These are phyloP conservation scores for Phytophthora ohioensis DNA, from an alignment of 352 stramenopile species.

Conservation along the genomic window DNA sequence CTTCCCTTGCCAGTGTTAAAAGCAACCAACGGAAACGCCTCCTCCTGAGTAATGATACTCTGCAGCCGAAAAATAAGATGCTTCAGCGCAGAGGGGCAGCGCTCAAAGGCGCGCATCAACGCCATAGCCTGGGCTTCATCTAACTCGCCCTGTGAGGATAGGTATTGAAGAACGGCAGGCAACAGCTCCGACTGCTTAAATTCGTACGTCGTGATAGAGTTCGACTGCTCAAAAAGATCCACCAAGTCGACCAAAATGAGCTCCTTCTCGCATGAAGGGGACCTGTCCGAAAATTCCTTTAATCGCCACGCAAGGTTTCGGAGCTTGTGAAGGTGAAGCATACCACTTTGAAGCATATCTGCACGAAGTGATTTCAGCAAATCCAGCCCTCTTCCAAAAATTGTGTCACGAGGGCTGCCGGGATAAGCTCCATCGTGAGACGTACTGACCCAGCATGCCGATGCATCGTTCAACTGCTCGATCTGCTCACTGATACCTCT, in stretches of 20 bases:
- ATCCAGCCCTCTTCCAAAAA: slow-evolving; percentile 62
- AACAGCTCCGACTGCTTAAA: slow-evolving; percentile 87
- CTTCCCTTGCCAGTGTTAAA: slow-evolving; percentile 73
- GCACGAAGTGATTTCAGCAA: slow-evolving; percentile 64
- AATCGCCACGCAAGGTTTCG: slow-evolving; percentile 76
- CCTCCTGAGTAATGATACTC: slow-evolving; percentile 80
- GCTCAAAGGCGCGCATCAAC: slow-evolving; percentile 57
- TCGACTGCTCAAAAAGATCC: slow-evolving; percentile 78
- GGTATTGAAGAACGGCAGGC: slow-evolving; percentile 63
- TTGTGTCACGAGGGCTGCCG: slow-evolving; percentile 42
- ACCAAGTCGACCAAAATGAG: slow-evolving; percentile 74
- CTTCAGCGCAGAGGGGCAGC: slow-evolving; percentile 58
- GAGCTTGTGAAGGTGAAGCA: slow-evolving; percentile 79
- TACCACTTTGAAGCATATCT: slow-evolving; percentile 81
- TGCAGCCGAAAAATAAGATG: slow-evolving; percentile 72
- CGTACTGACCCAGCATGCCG: slow-evolving; percentile 44
- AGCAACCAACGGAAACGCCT: slow-evolving; percentile 67
- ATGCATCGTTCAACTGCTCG: slow-evolving; percentile 59
- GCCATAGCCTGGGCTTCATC: slow-evolving; percentile 44
- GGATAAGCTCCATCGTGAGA: slow-evolving; percentile 16
- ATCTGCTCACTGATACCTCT: slow-evolving; percentile 83
- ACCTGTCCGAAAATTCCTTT: slow-evolving; percentile 46
- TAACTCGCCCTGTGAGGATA: slow-evolving; percentile 47
- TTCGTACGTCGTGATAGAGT: slow-evolving; percentile 85
- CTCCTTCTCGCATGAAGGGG: slow-evolving; percentile 47